Base-by-base conservation (phyloP, 495 filamentous ascomycete genomes). In the Ramalina peruviana region DNA sequence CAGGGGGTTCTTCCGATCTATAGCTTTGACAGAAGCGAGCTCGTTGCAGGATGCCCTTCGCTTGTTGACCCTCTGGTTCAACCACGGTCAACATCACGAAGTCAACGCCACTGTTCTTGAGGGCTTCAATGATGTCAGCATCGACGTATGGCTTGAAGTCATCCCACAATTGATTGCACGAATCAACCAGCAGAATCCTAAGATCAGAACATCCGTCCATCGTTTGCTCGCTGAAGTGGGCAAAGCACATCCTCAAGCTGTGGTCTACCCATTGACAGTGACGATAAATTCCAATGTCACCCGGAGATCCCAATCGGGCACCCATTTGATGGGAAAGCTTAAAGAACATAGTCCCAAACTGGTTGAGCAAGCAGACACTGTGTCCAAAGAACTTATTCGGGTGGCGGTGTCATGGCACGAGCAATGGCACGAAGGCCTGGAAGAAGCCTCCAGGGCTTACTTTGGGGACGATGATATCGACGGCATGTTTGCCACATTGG, bases 251-350 rank as follows among this genome's bases (percentile, higher is more conserved):
- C 92, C 92, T 12, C 92, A 99, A 58, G 89, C 92, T n/a, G 64
- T 99, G 20, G 93, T 99, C n/a, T 99, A 96, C 60, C 88, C 92
- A n/a, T 74, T 99, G 55, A 97, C 93, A 0, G 93, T 99, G 9
- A 88, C 93, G 13, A 94, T 95, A 79, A 99, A 99, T 63, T 96
- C 92, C 3, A 83, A 87, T 57, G 70, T 78, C 36, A 75, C 81
- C 38, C 76, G 85, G 40, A 80, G 92, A 36, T 86, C 85, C 23
- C 81, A 84, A 57, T 89, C 88, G 30, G 92, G 93, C 12, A 77
- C 73, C 16, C 78, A 85, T 49, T 93, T 99, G 59, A 95, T 99
- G 92, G 88, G 97, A 48, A 93, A 81, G 57, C 93, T 99, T 88
- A 83, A 88, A 12, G 82, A 90, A 50, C 93, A 99, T 60, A 95